Conservation (phyloP, 2,329 filamentous ascomycete genomes). For the Cephalotrichum gorgonifer region DNA sequence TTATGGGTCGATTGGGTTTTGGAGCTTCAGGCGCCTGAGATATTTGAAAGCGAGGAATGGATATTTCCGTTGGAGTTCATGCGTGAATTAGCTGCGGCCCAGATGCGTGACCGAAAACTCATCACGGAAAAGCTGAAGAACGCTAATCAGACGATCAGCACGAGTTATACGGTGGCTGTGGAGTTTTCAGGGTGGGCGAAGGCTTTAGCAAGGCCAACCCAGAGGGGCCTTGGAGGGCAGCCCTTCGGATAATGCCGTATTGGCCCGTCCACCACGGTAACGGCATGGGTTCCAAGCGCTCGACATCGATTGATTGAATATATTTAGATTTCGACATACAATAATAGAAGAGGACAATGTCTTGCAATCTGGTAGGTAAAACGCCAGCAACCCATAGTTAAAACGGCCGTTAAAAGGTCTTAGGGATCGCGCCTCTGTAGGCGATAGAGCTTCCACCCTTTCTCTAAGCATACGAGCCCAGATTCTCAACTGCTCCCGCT, state of each 20-base stretch:
- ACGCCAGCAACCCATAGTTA: neutral
- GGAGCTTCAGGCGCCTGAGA: conserved; percentile 1
- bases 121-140: neutral
- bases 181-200: neutral
- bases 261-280: neutral
- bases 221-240: neutral
- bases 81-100: neutral
- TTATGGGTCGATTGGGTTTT: conserved; percentile 1
- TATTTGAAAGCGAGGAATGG: conserved; percentile 1
- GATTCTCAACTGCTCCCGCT: conserved; percentile 1
- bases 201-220: neutral
- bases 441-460: neutral
- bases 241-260: neutral
- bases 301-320: neutral
- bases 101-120: conserved; percentile 1
- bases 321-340: neutral
- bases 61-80: neutral
- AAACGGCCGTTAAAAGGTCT: neutral
- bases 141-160: neutral
- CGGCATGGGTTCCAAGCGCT: neutral
- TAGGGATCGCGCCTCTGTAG: neutral
- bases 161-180: neutral
- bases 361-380: neutral
- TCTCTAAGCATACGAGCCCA: neutral
- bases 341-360: neutral